Base-by-base conservation (phyloP, 2,329 filamentous ascomycete species). In the Beauveria sp. region DNA sequence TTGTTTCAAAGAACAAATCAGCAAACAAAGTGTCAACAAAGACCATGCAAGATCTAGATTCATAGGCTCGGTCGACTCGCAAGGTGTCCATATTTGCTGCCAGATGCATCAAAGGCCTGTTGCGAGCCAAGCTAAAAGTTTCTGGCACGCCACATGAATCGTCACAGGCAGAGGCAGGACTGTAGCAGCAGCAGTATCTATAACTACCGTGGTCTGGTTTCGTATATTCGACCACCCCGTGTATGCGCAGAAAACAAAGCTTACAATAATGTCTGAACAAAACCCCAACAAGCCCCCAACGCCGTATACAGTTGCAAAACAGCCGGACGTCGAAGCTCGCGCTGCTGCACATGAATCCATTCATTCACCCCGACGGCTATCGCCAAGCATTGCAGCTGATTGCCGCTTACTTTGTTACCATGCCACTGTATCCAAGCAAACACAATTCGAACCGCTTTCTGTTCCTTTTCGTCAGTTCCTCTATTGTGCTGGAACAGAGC, bases 181-280 rank as follows among this genome's bases (percentile, higher is more conserved):
- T 43, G 26, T 57, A 57, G n/a, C 14, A 43, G 34, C 49, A 28
- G 48, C 38, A 60, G 51, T 34, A 43, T 60, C 46, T 60, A 60
- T 60, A 49, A 60, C 48, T 60, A 45, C 38, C 56, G 7, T 52
- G 57, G 57, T 38, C 57, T 52, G 40, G 14, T 26, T 60, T 60
- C 57, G 57, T 60, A 28, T 60, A 60, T 60, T 60, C 49, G 48
- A 60, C 57, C 57, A 52, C 22, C 45, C 56, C 34, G 34, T 34
- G 46, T 24, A 60, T 60, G 57, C 57, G 57, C 38, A 38, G 40
- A 60, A 59, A 60, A 45, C 24, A 51, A 52, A 60, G 38, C 40
- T 60, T 52, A 52, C 57, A 60, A 60, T 60, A 60, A 60, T 60
- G 48, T 52, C 57, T 60, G 51, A 38, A 58, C 55, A 50, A 60